Evolutionary conservation across 345 rosid species (phyloP).

Genomic region (Ricinus communis): DNA sequence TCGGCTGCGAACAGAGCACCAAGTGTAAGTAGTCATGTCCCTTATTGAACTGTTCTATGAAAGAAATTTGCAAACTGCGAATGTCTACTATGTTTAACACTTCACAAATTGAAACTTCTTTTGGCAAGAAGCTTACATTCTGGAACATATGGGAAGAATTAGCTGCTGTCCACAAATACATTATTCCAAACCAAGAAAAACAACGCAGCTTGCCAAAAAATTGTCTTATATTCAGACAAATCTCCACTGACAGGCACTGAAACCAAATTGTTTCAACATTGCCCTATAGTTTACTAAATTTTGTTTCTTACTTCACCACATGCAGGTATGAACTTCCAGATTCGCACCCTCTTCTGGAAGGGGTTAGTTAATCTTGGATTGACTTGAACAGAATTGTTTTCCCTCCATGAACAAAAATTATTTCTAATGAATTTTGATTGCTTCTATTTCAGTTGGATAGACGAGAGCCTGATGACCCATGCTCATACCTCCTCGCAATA

Average conservation of each 20-base stretch:
- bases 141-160: neutral
- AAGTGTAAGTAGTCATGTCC: constrained; percentile 52
- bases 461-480: constrained; percentile 34
- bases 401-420: neutral
- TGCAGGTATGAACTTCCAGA: constrained; percentile 37
- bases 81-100: too few relatives aligned
- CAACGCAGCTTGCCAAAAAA: neutral
- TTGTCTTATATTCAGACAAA: neutral
- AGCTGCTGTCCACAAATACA: neutral
- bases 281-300: neutral
- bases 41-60: neutral
- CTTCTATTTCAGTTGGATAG: constrained; percentile 23
- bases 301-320: constrained; percentile 6
- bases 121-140: neutral
- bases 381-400: constrained; percentile 1
- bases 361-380: constrained; percentile 31
- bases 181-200: neutral
- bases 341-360: constrained; percentile 31
- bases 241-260: neutral
- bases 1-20: constrained; percentile 58
- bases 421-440: neutral
- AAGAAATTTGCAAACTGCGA: neutral
- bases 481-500: constrained; percentile 35
- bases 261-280: neutral
- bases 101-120: neutral